These are phyloP conservation scores for Tulasnella sp. DNA, from an alignment of 768 basidiomycete species.

Conservation along the genomic window DNA sequence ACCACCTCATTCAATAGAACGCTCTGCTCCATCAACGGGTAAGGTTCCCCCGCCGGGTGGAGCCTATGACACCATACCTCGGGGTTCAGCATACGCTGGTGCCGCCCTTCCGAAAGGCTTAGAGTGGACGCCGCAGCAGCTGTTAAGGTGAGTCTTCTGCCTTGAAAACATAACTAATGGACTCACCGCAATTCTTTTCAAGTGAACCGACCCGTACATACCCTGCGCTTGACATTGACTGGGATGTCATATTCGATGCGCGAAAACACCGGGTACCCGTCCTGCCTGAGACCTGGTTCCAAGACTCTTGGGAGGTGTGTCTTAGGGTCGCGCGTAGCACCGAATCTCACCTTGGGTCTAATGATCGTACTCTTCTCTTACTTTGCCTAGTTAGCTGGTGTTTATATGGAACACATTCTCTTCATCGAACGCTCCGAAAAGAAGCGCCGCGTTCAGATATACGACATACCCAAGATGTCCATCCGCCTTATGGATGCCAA, in stretches of 20 bases:
- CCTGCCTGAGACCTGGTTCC: neutral
- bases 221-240: neutral
- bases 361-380: neutral
- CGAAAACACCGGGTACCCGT: conserved; percentile 7
- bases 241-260: neutral
- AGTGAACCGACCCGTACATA: neutral
- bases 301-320: neutral
- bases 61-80: neutral
- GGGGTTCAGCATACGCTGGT: neutral
- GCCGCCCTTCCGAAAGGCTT: neutral
- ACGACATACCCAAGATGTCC: neutral
- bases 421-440: neutral
- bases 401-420: neutral
- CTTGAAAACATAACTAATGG: neutral
- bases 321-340: neutral
- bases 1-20: neutral
- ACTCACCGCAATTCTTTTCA: neutral
- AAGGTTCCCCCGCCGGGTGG: neutral
- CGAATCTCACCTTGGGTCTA: neutral
- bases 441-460: conserved; percentile 1
- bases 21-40: neutral
- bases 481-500: neutral
- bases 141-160: neutral
- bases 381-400: neutral
- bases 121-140: neutral